phyloP scores from a whole-genome alignment of 495 filamentous ascomycete species.

The Lentithecium fluviatile region DNA sequence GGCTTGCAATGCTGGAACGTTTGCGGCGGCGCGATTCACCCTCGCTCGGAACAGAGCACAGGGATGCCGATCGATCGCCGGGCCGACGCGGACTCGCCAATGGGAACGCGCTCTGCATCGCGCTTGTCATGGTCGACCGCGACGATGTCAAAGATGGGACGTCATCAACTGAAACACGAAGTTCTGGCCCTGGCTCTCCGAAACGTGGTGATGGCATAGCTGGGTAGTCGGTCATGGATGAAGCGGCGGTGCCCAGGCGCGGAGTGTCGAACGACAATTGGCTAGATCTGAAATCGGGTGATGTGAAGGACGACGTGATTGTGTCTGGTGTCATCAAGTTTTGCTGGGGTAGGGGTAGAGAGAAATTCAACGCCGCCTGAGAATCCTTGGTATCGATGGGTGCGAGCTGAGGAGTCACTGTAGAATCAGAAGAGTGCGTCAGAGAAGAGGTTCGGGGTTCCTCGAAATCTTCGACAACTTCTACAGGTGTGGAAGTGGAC shows the following conservation, averaged over 20 bases:
- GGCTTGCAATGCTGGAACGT: conserved; percentile 78
- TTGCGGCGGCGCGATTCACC: conserved; percentile 62
- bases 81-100: conserved; percentile 48
- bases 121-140: conserved; percentile 79
- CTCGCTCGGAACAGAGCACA: conserved; percentile 52
- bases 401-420: conserved; percentile 51
- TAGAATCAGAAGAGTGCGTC: conserved; percentile 55
- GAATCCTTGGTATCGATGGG: conserved; percentile 46
- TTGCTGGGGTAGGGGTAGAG: conserved; percentile 34
- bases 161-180: conserved; percentile 78
- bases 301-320: conserved; percentile 51
- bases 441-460: conserved; percentile 46
- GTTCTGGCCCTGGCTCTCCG: conserved; percentile 61
- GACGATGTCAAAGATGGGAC: conserved; percentile 85
- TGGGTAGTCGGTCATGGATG: conserved; percentile 67
- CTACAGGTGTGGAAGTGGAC: conserved; percentile 38
- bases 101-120: conserved; percentile 51
- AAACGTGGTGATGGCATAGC: conserved; percentile 60
- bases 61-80: conserved; percentile 63
- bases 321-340: conserved; percentile 42
- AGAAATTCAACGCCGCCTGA: conserved; percentile 39
- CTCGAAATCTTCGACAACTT: conserved; percentile 49
- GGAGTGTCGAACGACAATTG: conserved; percentile 58
- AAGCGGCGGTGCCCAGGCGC: conserved; percentile 68
- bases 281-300: conserved; percentile 43